Conservation (phyloP, 1,139 yeast species). For the Geotrichum reessii region DNA sequence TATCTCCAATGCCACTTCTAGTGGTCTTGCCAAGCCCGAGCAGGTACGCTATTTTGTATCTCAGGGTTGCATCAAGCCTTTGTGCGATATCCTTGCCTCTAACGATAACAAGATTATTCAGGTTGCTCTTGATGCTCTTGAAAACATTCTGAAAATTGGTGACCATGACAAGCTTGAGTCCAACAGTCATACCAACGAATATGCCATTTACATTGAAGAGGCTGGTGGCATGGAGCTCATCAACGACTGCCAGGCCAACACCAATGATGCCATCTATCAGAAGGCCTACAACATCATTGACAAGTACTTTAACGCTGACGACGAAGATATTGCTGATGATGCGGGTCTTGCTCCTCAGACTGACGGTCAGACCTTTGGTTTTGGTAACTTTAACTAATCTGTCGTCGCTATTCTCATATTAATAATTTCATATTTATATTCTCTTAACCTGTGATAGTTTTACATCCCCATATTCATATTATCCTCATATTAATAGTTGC, state of each 20-base stretch:
- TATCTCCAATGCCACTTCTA: conserved; percentile 93
- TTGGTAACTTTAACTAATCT: conserved; percentile 44
- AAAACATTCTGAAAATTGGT: conserved; percentile 89
- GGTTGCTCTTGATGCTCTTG: conserved; percentile 91
- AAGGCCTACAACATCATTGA: conserved; percentile 89
- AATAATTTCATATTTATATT: conserved; percentile 8
- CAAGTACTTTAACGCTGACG: conserved; percentile 73
- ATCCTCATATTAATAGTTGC: not conserved
- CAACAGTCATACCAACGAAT: conserved; percentile 55
- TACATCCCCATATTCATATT: not conserved
- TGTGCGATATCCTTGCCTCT: conserved; percentile 82
- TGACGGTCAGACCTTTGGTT: conserved; percentile 76
- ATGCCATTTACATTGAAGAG: conserved; percentile 89
- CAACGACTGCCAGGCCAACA: conserved; percentile 85
- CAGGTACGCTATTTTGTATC: conserved; percentile 76
- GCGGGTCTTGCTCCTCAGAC: conserved; percentile 77
- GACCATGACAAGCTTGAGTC: conserved; percentile 82
- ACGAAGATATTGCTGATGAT: conserved; percentile 65
- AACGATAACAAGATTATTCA: conserved; percentile 91
- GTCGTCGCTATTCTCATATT: not conserved
- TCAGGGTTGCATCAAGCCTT: conserved; percentile 96
- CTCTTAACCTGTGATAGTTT: not conserved
- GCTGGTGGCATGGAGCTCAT: conserved; percentile 99
- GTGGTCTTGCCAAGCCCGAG: conserved; percentile 87
- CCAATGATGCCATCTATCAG: conserved; percentile 84